These are phyloP conservation scores for Butyriboletus loyo DNA, from an alignment of 768 basidiomycete species.

Conservation along the genomic window DNA sequence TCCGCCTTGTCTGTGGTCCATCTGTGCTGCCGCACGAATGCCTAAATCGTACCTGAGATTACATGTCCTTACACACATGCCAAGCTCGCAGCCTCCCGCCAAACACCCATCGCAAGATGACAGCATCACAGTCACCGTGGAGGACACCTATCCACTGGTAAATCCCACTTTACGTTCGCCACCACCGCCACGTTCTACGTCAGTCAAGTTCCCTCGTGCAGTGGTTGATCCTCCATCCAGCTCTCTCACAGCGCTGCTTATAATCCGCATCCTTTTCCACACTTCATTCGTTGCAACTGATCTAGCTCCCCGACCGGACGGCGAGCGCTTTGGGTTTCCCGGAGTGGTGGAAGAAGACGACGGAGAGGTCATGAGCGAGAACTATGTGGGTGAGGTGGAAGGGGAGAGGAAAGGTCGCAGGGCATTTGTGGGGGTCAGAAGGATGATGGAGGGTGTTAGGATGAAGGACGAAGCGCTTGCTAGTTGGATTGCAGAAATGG, in stretches of 20 bases:
- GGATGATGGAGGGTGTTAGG: conserved; percentile 60
- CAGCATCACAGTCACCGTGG: conserved; percentile 63
- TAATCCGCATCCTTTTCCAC: conserved; percentile 81
- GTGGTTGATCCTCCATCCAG: conserved; percentile 64
- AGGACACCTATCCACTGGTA: conserved; percentile 53
- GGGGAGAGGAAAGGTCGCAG: conserved; percentile 69
- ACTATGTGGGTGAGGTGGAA: conserved; percentile 49
- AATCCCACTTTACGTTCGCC: conserved; percentile 65
- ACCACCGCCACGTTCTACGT: conserved; percentile 67
- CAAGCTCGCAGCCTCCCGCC: conserved; percentile 50
- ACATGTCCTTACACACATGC: conserved; percentile 78
- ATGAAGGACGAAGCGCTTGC: conserved; percentile 61
- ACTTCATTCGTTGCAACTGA: conserved; percentile 71
- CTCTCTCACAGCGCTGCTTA: conserved; percentile 76
- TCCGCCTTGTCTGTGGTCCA: conserved; percentile 66
- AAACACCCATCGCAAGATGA: conserved; percentile 73
- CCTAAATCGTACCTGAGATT: conserved; percentile 53
- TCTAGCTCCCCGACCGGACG: conserved; percentile 64
- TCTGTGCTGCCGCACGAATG: conserved; percentile 50
- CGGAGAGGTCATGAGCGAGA: conserved; percentile 47
- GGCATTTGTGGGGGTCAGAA: conserved; percentile 62
- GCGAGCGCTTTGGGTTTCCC: conserved; percentile 89
- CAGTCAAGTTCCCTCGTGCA: conserved; percentile 58
- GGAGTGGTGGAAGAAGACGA: conserved; percentile 76
- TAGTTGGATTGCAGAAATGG: conserved; percentile 61